phyloP scores from a whole-genome alignment of 2,329 filamentous ascomycete genomes.

The Coccinonectria pachysandricola region DNA sequence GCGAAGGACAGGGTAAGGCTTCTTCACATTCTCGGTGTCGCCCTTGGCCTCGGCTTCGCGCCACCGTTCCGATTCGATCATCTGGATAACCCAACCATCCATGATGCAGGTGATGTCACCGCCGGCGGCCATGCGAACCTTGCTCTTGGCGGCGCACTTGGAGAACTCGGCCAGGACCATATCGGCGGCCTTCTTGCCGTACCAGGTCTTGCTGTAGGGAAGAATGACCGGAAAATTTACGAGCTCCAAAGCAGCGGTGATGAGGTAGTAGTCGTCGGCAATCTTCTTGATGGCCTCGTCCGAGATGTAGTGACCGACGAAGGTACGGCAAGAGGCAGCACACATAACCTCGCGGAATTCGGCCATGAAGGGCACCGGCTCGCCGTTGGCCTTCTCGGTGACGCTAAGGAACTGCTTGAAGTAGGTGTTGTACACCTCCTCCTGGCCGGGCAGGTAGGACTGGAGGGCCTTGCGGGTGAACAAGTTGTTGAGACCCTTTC shows the following conservation, averaged over 20 bases:
- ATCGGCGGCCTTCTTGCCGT: slow-evolving; percentile 89
- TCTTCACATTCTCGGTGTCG: slow-evolving; percentile 59
- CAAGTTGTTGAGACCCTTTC: slow-evolving; percentile 87
- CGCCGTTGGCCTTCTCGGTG: slow-evolving; percentile 59
- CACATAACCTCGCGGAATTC: slow-evolving; percentile 92
- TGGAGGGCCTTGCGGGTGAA: slow-evolving; percentile 88
- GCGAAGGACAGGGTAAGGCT: slow-evolving; percentile 73
- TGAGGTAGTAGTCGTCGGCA: slow-evolving; percentile 91
- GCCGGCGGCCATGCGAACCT: slow-evolving; percentile 81
- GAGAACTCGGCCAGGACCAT: slow-evolving; percentile 84
- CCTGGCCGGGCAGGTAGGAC: slow-evolving; percentile 81
- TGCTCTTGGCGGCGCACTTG: slow-evolving; percentile 87
- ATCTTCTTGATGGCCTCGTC: slow-evolving; percentile 89
- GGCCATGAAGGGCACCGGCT: slow-evolving; percentile 80
- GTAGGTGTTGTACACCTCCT: slow-evolving; percentile 83
- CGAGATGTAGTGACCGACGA: slow-evolving; percentile 90
- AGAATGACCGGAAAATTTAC: slow-evolving; percentile 98
- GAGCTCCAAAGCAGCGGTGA: slow-evolving; percentile 88
- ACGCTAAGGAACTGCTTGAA: slow-evolving; percentile 69
- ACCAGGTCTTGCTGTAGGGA: slow-evolving; percentile 92
- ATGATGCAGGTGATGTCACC: slow-evolving; percentile 85
- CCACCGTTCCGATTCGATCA: slow-evolving; percentile 78
- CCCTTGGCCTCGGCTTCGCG: slow-evolving; percentile 68
- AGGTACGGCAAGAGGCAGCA: slow-evolving; percentile 90
- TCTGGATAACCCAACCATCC: slow-evolving; percentile 85